Percentiles rank a stretch among this genome's conserved stretches.
These are phyloP conservation scores for Talaromyces amestolkiae DNA, from an alignment of 2,329 filamentous ascomycete genomes.

Conservation along the genomic window DNA sequence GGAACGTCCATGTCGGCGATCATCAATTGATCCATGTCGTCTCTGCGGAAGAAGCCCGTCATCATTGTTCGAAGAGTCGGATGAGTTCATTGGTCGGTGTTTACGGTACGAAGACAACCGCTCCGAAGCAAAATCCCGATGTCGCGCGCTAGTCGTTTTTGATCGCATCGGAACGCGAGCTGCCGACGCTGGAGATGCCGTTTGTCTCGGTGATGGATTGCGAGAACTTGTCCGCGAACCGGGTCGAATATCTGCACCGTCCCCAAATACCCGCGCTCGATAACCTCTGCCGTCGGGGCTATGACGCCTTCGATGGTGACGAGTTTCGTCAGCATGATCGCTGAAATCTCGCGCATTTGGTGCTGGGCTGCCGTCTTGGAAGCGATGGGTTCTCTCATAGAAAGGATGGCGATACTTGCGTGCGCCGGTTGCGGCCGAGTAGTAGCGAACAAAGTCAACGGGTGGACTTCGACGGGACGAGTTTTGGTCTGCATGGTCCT, in stretches of 20 bases:
- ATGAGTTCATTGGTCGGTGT: conserved; percentile 16
- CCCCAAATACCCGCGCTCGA: conserved; percentile 7
- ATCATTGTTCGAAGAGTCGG: conserved; percentile 29
- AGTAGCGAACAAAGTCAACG: conserved; percentile 21
- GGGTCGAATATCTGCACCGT: conserved; percentile 1
- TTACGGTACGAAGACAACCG: conserved; percentile 13
- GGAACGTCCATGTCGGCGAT: conserved; percentile 21
- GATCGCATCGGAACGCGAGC: conserved; percentile 29
- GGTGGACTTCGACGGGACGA: conserved; percentile 28
- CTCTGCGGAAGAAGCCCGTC: conserved; percentile 20
- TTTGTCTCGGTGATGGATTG: conserved; percentile 14
- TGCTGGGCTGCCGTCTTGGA: conserved; percentile 1
- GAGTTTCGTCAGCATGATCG: conserved; percentile 18
- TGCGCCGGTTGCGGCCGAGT: conserved; percentile 31
- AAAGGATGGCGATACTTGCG: conserved; percentile 30
- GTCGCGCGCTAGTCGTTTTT: conserved; percentile 25
- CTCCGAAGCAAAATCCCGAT: conserved; percentile 18
- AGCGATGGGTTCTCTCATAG: conserved; percentile 13
- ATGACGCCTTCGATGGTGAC: conserved; percentile 4
- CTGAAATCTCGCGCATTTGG: conserved; percentile 4
- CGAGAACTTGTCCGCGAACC: conserved; percentile 13
- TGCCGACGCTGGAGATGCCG: conserved; percentile 22
- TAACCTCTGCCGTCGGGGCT: conserved; percentile 13
- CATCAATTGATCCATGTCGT: conserved; percentile 21
- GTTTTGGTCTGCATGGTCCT: conserved; percentile 53